phyloP scores from a whole-genome alignment of 139 green algal genomes.

The Edaphochlamys debaryana region DNA sequence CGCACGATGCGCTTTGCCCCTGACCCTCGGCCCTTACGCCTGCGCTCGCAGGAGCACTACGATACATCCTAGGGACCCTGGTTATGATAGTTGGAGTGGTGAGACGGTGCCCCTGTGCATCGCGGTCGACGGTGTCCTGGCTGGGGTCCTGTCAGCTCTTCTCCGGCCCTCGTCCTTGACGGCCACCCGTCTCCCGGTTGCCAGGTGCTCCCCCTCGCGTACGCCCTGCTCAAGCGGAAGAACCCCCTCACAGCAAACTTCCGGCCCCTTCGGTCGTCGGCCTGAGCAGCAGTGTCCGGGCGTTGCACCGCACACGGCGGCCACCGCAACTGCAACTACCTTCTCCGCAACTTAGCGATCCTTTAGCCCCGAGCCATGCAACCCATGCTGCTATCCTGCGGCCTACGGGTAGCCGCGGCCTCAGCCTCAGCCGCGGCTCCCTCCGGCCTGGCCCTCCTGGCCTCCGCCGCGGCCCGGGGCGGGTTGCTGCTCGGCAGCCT shows the following conservation, averaged over 20 bases:
- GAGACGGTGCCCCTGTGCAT: too few species aligned
- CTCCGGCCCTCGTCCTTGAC: too few species aligned
- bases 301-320: too few species aligned
- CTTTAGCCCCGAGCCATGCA: too few species aligned
- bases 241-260: slow-evolving; percentile 35
- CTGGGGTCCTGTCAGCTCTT: too few species aligned
- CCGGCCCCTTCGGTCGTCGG: slow-evolving; percentile 32
- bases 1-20: neutral
- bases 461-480: neutral
- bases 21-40: too few species aligned
- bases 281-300: too few species aligned
- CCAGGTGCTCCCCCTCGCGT: slow-evolving; percentile 54
- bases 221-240: slow-evolving; percentile 55
- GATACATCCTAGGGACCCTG: slow-evolving; percentile 49
- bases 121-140: too few species aligned
- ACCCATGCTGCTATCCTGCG: neutral
- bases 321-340: too few species aligned
- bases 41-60: slow-evolving; percentile 30
- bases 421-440: neutral
- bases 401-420: neutral
- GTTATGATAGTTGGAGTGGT: slow-evolving; percentile 60
- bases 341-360: too few species aligned
- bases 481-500: too few species aligned
- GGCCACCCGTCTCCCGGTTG: too few species aligned
- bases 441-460: neutral